Evolutionary conservation across 1,139 yeast species (phyloP).

Genomic region (Suhomyces ambrosiae): DNA sequence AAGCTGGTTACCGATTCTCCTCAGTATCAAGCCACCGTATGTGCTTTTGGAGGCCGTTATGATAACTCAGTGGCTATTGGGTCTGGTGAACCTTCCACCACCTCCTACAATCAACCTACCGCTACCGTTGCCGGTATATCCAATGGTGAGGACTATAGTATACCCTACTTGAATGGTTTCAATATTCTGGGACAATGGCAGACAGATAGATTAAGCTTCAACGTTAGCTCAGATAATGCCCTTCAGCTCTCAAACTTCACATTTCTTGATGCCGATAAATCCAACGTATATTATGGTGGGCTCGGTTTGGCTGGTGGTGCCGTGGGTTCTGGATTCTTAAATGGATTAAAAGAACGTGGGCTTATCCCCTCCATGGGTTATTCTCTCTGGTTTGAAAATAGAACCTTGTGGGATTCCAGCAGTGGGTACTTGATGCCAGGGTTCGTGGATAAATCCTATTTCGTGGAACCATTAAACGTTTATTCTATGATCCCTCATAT

Average conservation of each 20-base stretch:
- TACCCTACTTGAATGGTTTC: slow-evolving; percentile 34
- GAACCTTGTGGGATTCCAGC: slow-evolving; percentile 15
- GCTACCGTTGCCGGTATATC: slow-evolving; percentile 9
- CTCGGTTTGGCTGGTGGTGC: slow-evolving; percentile 57
- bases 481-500: slow-evolving; percentile 50
- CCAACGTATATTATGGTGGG: slow-evolving; percentile 34
- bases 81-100: slow-evolving; percentile 5
- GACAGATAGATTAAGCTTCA: slow-evolving; percentile 6
- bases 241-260: slow-evolving; percentile 27
- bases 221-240: slow-evolving; percentile 3
- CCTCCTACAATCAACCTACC: slow-evolving; percentile 9
- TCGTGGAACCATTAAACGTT: slow-evolving; percentile 46
- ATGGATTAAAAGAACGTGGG: slow-evolving; percentile 31
- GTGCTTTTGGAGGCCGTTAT: slow-evolving; percentile 34
- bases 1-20: slow-evolving; percentile 22
- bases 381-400: slow-evolving; percentile 51
- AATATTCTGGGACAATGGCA: slow-evolving; percentile 28
- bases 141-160: slow-evolving; percentile 19
- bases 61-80: slow-evolving; percentile 1
- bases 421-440: slow-evolving; percentile 58
- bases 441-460: slow-evolving; percentile 52
- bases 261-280: slow-evolving; percentile 28
- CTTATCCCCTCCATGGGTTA: slow-evolving; percentile 52
- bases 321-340: slow-evolving; percentile 45
- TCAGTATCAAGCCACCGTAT: slow-evolving; percentile 26